Conservation (phyloP, 306 rosid species). For the Trichosanthes cucumerina region DNA sequence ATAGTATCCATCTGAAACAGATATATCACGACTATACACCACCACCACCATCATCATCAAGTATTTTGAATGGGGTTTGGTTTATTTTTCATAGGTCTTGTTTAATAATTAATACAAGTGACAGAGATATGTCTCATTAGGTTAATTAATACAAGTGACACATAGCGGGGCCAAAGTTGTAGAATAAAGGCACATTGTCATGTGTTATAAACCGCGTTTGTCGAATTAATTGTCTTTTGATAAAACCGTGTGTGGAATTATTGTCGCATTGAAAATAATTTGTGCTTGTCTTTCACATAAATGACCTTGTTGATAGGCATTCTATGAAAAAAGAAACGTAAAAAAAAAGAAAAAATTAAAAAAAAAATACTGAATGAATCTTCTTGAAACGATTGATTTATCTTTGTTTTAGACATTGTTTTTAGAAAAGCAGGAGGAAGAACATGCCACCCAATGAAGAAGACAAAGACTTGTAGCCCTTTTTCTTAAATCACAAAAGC, state of each 20-base stretch:
- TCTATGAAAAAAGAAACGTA: neutral
- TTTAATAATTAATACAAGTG: neutral
- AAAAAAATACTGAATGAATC: neutral
- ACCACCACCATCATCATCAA: neutral
- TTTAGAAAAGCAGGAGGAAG: conserved; percentile 2
- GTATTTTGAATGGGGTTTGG: neutral
- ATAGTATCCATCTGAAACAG: neutral
- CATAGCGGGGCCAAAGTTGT: neutral
- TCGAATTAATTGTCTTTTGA: neutral
- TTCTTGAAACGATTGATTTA: neutral
- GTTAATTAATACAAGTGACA: neutral
- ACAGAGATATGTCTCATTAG: neutral
- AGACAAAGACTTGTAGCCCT: neutral
- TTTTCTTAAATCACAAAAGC: conserved; percentile 8
- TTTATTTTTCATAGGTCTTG: neutral
- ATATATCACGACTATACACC: too few species aligned
- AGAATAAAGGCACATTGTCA: neutral
- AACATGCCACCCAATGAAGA: conserved; percentile 10
- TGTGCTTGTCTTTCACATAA: neutral
- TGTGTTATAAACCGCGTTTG: neutral
- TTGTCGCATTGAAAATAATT: neutral
- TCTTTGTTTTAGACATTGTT: neutral
- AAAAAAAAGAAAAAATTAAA: neutral
- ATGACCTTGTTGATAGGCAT: neutral
- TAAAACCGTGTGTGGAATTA: neutral